Evolutionary conservation across 495 filamentous ascomycete genomes (phyloP), one percentile per base, ranked within the genome.

Genomic region (Margaritispora aquatica): DNA sequence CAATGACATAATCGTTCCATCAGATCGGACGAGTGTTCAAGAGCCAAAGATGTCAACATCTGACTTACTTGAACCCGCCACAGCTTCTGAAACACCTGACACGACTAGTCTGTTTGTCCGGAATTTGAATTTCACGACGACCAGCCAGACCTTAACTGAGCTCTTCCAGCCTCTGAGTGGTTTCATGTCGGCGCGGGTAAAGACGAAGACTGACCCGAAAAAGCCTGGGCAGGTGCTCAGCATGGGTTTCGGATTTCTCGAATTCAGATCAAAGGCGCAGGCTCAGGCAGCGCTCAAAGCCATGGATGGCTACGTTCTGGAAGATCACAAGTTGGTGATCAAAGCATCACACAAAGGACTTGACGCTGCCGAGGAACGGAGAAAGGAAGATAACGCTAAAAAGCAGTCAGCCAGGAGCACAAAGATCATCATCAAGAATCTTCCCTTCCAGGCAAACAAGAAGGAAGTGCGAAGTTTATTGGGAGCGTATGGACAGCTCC

Each of bases 341-440:
- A 88, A 88, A 68, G 84, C 86, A 26, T 92, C 90, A 23, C 90
- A 96, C 70, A 89, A 86, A 70, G 90, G 86, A 23, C 74, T 83
- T 60, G 91, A 97, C 73, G 90, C 90, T 5, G 92, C 89, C 0
- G 89, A 94, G 68, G 89, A 95, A 70, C 81, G 85, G 54, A 84
- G 86, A 68, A 85, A 85, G 60, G 86, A 90, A 58, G 92, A 96
- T 64, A 82, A 80, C 20, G 84, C 84, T 26, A 94, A 90, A 77
- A 91, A 88, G 70, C 69, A 81, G 17, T 82, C 85, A 2, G 81
- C 80, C 23, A 82, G 83, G 64, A 80, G 83, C 54, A 96, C 92
- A 29, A 97, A 97, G 77, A 85, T 99, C 66, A 88, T 97, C 71
- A 89, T 98, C 77, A 97, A 97, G 78, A 99, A 99, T 76, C 74